Conservation (phyloP, 495 filamentous ascomycete genomes). For the Thermothielavioides terrestris region DNA sequence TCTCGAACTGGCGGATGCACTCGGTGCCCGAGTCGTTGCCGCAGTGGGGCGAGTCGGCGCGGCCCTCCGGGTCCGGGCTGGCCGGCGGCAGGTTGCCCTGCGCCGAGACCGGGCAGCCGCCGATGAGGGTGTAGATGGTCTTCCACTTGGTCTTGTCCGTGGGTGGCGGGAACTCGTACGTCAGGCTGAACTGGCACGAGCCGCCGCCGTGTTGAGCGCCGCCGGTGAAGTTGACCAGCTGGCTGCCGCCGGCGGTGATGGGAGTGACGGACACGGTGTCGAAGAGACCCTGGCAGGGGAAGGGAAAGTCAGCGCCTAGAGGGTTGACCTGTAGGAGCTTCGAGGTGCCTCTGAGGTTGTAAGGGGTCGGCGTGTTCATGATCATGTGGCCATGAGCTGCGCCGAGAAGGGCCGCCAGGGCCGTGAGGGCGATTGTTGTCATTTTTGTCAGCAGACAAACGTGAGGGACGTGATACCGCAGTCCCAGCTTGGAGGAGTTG, state of each 20-base stretch:
- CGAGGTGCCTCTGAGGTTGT: conserved; percentile 23
- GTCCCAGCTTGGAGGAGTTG: no score
- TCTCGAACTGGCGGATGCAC: conserved; percentile 26
- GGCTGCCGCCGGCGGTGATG: conserved; percentile 39
- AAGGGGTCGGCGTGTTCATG: conserved; percentile 29
- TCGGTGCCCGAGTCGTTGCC: conserved; percentile 19
- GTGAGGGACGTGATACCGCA: no score
- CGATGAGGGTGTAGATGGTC: conserved; percentile 71
- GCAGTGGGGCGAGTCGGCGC: conserved; percentile 16
- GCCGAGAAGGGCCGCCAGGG: conserved; percentile 6
- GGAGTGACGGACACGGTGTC: conserved; percentile 31
- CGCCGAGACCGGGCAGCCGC: conserved; percentile 55
- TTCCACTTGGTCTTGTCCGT: conserved; percentile 51
- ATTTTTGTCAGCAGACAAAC: no score
- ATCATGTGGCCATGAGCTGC: conserved; percentile 15
- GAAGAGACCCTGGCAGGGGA: conserved; percentile 59
- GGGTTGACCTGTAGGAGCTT: conserved; percentile 16
- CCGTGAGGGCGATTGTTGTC: neutral
- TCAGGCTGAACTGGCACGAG: conserved; percentile 74
- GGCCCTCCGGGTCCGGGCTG: conserved; percentile 11
- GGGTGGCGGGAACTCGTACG: conserved; percentile 55
- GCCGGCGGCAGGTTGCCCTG: conserved; percentile 34
- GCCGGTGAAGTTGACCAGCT: conserved; percentile 48
- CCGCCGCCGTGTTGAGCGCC: conserved; percentile 73
- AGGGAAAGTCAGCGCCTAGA: conserved; percentile 55